A percentile compares a stretch with the other conserved stretches of the same genome.
phyloP scores from a whole-genome alignment of 2,329 filamentous ascomycete species.

The Colletotrichum navitas region DNA sequence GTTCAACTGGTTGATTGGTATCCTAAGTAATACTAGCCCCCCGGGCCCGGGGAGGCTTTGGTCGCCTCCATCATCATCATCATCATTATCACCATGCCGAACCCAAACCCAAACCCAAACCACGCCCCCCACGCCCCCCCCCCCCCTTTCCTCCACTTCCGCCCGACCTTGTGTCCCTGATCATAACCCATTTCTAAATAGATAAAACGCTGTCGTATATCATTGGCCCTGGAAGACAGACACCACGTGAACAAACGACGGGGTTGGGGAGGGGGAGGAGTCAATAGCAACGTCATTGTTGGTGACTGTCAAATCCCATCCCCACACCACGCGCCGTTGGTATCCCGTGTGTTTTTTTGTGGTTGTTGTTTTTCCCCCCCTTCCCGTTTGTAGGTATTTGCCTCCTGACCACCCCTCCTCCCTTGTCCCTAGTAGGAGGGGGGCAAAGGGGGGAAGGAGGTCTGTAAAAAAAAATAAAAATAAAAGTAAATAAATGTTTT shows the following conservation, averaged over 20 bases:
- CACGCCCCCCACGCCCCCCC: no score
- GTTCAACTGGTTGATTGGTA: neutral
- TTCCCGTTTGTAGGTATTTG: neutral
- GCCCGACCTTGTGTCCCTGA: neutral
- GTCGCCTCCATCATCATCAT: neutral
- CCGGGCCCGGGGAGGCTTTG: neutral
- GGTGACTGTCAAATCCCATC: neutral
- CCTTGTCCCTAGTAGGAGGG: neutral
- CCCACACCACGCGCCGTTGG: neutral
- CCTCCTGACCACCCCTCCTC: neutral
- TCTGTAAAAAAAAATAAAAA: neutral
- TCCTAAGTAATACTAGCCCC: neutral
- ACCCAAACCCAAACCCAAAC: no score
- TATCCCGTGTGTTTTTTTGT: neutral
- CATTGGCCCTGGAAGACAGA: neutral
- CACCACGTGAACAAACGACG: neutral
- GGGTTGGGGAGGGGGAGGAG: no score
- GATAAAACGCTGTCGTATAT: conserved; percentile 18
- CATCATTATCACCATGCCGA: neutral
- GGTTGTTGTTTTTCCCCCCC: neutral
- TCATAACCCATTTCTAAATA: conserved; percentile 5
- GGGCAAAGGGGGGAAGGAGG: neutral
- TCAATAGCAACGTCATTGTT: neutral
- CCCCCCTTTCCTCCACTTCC: neutral
- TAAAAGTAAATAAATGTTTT: neutral